A percentile compares a stretch with the other conserved stretches of the same genome.
Conservation (phyloP, 305 asterid genomes). For the Fraxinus paxiana region DNA sequence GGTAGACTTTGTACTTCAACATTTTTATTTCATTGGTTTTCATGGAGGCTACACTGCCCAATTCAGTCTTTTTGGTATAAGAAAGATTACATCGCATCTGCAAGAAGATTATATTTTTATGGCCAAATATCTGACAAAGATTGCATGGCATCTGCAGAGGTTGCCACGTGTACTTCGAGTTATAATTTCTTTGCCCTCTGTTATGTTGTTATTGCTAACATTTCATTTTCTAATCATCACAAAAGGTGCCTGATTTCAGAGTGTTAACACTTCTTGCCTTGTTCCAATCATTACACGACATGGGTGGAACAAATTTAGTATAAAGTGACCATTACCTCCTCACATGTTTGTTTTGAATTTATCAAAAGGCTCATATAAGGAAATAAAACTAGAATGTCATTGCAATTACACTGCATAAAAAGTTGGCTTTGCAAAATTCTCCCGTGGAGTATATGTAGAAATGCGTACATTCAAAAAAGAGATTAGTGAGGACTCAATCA, state of each 20-base stretch:
- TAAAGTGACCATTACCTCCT: background rate
- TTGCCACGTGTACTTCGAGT: background rate
- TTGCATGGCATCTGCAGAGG: background rate
- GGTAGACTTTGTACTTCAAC: background rate
- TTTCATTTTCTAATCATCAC: background rate
- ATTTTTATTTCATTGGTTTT: background rate
- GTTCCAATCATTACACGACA: background rate
- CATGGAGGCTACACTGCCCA: background rate
- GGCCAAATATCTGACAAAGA: background rate
- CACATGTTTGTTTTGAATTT: background rate
- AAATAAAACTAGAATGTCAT: background rate
- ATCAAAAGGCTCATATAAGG: background rate
- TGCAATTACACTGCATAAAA: background rate
- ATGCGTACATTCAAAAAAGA: background rate
- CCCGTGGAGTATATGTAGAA: background rate
- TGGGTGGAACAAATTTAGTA: background rate
- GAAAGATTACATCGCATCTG: too few species aligned
- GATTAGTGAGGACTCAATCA: background rate
- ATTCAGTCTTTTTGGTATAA: background rate
- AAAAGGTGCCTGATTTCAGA: background rate
- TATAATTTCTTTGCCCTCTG: background rate
- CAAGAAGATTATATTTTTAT: background rate
- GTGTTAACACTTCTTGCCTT: background rate
- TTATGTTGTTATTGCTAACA: background rate
- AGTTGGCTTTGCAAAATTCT: background rate